These are phyloP conservation scores for Aquanectria penicillioides DNA, from an alignment of 2,329 filamentous ascomycete species.

Conservation along the genomic window DNA sequence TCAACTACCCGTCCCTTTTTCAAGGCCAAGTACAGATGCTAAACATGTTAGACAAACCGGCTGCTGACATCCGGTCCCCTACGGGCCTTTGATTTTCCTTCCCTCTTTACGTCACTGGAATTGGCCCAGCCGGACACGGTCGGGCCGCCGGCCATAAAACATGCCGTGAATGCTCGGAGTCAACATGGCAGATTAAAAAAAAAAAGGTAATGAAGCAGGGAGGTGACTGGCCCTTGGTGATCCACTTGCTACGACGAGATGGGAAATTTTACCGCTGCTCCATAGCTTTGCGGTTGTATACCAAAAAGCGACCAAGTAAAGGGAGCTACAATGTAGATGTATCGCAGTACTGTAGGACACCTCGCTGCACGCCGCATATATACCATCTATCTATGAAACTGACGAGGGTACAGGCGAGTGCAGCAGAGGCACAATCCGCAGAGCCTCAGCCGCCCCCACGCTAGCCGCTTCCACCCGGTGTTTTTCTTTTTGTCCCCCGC, in stretches of 20 bases:
- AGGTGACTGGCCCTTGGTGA: too few species aligned
- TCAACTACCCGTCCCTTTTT: too few species aligned
- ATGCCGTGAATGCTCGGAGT: background rate
- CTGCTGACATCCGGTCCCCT: conserved; percentile 8
- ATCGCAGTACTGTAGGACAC: too few species aligned
- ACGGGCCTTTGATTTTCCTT: conserved; percentile 1
- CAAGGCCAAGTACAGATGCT: too few species aligned
- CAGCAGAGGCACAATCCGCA: background rate
- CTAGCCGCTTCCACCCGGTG: too few species aligned
- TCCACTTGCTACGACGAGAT: background rate
- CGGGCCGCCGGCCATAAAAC: conserved; percentile 18
- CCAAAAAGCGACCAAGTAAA: too few species aligned
- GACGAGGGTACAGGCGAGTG: background rate
- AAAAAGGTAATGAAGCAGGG: background rate
- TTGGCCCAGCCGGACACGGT: background rate
- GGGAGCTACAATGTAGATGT: too few species aligned
- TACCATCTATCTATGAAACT: too few species aligned
- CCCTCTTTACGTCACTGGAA: conserved; percentile 14
- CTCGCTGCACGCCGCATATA: too few species aligned
- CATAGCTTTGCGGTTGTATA: too few species aligned
- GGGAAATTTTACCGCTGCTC: too few species aligned
- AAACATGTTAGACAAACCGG: conserved; percentile 7
- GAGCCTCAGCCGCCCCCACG: conserved; percentile 6
- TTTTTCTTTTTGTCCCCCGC: too few species aligned
- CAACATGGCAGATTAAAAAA: background rate